These are phyloP conservation scores for Candida multigemmis DNA, from an alignment of 805 yeast genomes.

Conservation along the genomic window DNA sequence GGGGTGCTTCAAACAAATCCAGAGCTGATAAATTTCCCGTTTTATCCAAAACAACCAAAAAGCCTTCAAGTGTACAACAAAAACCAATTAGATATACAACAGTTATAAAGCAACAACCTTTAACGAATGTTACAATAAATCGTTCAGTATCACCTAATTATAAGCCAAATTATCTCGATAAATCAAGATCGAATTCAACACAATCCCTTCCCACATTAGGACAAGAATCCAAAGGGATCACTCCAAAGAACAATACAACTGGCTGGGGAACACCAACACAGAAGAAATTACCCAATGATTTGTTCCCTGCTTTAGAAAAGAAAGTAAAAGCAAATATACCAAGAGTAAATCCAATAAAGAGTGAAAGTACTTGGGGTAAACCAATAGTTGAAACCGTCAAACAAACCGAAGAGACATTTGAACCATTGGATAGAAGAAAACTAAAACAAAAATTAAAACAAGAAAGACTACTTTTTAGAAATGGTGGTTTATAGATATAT, in stretches of 20 bases:
- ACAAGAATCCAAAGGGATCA: too few relatives aligned
- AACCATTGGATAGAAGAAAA: slow-evolving; percentile 8
- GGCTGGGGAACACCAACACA: slow-evolving; percentile 5
- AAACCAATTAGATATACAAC: slow-evolving; percentile 28
- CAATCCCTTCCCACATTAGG: slow-evolving; percentile 22
- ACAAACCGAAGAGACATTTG: slow-evolving; percentile 4
- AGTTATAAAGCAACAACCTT: slow-evolving; percentile 9
- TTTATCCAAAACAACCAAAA: slow-evolving; percentile 16
- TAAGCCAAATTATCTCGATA: slow-evolving; percentile 23
- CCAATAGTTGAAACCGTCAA: slow-evolving; percentile 2
- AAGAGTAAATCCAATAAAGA: slow-evolving; percentile 43
- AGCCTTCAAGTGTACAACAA: slow-evolving; percentile 6
- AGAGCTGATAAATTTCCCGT: slow-evolving; percentile 24
- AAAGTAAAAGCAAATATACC: too few relatives aligned
- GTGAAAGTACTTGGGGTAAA: slow-evolving; percentile 15
- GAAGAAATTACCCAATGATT: slow-evolving; percentile 8
- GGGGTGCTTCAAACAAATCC: slow-evolving; percentile 13
- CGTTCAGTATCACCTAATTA: slow-evolving; percentile 11
- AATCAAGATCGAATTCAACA: slow-evolving; percentile 7
- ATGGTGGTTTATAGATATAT: too few relatives aligned
- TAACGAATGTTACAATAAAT: slow-evolving; percentile 5
- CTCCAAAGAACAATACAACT: too few relatives aligned
- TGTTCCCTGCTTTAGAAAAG: slow-evolving; percentile 41
- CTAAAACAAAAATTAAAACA: too few relatives aligned
- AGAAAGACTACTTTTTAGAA: too few relatives aligned